These are phyloP conservation scores for Termitomyces bulborhizus DNA, from an alignment of 768 basidiomycete species.

Conservation along the genomic window DNA sequence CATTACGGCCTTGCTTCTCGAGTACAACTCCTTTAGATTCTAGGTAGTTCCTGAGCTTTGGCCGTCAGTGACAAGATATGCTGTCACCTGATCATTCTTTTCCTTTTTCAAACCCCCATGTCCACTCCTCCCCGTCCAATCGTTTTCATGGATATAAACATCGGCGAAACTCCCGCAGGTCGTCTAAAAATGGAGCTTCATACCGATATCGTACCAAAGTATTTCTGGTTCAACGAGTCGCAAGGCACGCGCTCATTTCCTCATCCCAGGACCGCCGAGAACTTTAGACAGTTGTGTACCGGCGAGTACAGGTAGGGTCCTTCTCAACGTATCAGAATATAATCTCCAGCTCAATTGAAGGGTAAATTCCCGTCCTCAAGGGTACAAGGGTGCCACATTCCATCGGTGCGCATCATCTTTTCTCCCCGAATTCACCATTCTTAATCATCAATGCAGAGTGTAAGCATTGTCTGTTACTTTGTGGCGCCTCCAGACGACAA, in stretches of 20 bases:
- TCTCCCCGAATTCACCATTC: neutral
- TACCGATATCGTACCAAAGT: slow-evolving; percentile 95
- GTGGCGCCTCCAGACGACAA: too few relatives aligned
- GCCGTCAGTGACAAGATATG: too few relatives aligned
- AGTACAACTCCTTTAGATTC: slow-evolving; percentile 56
- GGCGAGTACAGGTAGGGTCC: slow-evolving; percentile 81
- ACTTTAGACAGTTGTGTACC: slow-evolving; percentile 95
- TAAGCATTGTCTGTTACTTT: slow-evolving; percentile 24
- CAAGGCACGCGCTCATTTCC: too few relatives aligned
- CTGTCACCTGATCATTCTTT: too few relatives aligned
- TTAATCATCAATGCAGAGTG: slow-evolving; percentile 47
- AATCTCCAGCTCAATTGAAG: slow-evolving; percentile 28
- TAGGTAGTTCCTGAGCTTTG: too few relatives aligned
- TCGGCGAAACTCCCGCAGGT: slow-evolving; percentile 94
- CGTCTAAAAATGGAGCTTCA: slow-evolving; percentile 97
- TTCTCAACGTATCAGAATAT: slow-evolving; percentile 5
- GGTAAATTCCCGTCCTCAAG: slow-evolving; percentile 80
- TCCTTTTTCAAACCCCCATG: slow-evolving; percentile 1
- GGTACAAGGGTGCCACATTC: slow-evolving; percentile 88
- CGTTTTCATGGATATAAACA: slow-evolving; percentile 96
- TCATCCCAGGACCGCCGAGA: slow-evolving; percentile 80
- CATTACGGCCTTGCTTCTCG: slow-evolving; percentile 54
- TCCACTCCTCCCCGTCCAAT: slow-evolving; percentile 56
- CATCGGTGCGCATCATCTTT: slow-evolving; percentile 57
- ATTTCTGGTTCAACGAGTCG: neutral